A percentile compares a stretch with the other conserved stretches of the same genome.
These are phyloP conservation scores for Apiotrichum mycotoxinovorans DNA, from an alignment of 1,284 basidiomycete genomes.

Conservation along the genomic window DNA sequence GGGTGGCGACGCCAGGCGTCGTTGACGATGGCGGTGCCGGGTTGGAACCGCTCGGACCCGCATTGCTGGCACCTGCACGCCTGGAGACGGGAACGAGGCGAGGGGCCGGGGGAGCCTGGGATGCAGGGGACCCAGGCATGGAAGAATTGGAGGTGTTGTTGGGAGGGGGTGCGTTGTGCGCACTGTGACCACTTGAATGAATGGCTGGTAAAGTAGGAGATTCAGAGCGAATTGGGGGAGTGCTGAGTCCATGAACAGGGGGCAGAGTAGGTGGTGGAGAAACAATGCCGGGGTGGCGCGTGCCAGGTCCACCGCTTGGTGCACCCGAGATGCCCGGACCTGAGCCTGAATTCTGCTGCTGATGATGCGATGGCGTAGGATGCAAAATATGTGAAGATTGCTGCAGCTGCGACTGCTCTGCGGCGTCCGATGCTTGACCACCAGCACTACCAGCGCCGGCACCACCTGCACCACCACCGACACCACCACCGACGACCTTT, in stretches of 20 bases:
- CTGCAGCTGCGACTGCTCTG: neutral
- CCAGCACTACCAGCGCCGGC: too few relatives aligned
- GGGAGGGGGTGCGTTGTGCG: neutral
- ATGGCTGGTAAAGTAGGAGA: neutral
- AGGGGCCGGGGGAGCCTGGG: neutral
- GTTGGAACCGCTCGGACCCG: neutral
- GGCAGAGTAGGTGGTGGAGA: constrained; percentile 2
- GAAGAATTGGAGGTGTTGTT: neutral
- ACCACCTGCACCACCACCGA: too few relatives aligned
- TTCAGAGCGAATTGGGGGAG: neutral
- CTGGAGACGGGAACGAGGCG: neutral
- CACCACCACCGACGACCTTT: too few relatives aligned
- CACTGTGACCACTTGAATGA: neutral
- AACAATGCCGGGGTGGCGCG: constrained; percentile 1
- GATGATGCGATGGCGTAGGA: neutral
- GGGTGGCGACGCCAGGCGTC: neutral
- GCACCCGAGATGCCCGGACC: neutral
- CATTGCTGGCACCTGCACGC: neutral
- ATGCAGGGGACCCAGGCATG: neutral
- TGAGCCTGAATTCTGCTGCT: neutral
- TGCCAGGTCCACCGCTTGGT: neutral
- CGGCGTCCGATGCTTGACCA: neutral
- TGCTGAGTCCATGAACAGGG: neutral
- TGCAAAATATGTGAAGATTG: neutral
- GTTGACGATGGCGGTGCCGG: neutral